Evolutionary conservation across 1,284 basidiomycete species (phyloP).

Genomic region (Fistulinella staudtii): DNA sequence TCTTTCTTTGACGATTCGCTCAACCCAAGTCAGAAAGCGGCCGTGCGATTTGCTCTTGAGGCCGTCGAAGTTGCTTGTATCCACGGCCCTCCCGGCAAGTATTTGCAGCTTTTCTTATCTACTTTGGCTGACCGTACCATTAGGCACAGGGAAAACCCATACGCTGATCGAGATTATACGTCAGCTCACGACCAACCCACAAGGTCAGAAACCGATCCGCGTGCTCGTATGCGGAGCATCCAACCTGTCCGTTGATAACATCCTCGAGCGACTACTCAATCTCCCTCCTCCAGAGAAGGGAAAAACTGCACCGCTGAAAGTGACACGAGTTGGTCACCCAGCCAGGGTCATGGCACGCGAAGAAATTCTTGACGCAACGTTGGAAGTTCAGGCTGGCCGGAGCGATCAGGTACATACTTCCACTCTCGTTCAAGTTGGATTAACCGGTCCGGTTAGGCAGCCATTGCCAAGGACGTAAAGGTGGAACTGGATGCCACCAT

Average conservation of each 20-base stretch:
- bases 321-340: conserved; percentile 83
- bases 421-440: not conserved
- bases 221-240: conserved; percentile 88
- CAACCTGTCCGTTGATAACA: conserved; percentile 90
- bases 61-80: conserved; percentile 84
- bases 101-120: too few relatives aligned
- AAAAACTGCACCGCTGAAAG: too few relatives aligned
- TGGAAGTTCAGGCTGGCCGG: conserved; percentile 82
- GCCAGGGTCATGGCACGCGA: conserved; percentile 81
- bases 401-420: conserved; percentile 62
- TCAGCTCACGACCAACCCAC: conserved; percentile 62
- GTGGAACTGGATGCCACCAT: conserved; percentile 72
- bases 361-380: conserved; percentile 69
- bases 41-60: conserved; percentile 71
- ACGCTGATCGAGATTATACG: too few relatives aligned
- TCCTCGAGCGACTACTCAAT: conserved; percentile 75
- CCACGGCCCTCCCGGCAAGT: too few relatives aligned
- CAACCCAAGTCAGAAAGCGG: conserved; percentile 82
- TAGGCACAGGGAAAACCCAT: too few relatives aligned
- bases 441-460: conserved; percentile 45
- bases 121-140: too few relatives aligned
- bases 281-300: conserved; percentile 46
- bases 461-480: conserved; percentile 81
- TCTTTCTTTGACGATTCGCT: conserved; percentile 75
- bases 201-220: conserved; percentile 44